Evolutionary conservation across 2,329 filamentous ascomycete species (phyloP).

Genomic region (Aspergillus sp.): DNA sequence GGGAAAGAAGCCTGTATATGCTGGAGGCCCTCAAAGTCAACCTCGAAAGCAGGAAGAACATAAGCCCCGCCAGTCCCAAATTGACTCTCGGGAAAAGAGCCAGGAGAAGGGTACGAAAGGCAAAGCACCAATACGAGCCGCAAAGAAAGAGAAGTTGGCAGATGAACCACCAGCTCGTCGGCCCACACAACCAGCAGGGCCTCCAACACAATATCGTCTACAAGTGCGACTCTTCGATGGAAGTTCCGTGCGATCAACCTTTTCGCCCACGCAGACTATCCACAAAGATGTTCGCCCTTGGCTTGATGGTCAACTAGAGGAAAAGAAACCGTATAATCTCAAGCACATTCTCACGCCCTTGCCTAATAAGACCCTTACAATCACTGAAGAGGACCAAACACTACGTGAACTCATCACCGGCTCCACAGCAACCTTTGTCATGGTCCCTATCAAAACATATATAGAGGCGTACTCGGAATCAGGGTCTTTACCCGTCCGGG

Average conservation of each 20-base stretch:
- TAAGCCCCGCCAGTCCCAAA: background rate
- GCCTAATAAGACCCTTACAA: constrained; percentile 72
- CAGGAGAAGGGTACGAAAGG: constrained; percentile 28
- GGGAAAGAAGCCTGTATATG: constrained; percentile 1
- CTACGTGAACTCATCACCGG: constrained; percentile 70
- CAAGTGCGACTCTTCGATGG: constrained; percentile 85
- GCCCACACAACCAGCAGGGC: constrained; percentile 17
- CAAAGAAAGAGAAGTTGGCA: constrained; percentile 11
- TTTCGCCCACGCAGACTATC: constrained; percentile 65
- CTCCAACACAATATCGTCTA: constrained; percentile 55
- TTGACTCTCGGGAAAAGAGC: background rate
- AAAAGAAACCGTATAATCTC: constrained; percentile 71
- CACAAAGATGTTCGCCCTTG: constrained; percentile 68
- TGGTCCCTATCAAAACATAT: constrained; percentile 68
- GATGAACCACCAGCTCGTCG: constrained; percentile 9
- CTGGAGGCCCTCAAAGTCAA: constrained; percentile 27
- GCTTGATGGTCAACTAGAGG: constrained; percentile 67
- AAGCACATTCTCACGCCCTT: constrained; percentile 78
- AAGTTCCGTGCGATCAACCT: constrained; percentile 70
- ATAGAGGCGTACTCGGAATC: constrained; percentile 57
- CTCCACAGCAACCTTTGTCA: constrained; percentile 78
- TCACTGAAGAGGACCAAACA: constrained; percentile 69
- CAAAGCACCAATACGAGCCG: constrained; percentile 12
- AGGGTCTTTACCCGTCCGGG: constrained; percentile 41
- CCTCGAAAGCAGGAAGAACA: constrained; percentile 9